Base-by-base conservation (phyloP, 1,284 basidiomycete genomes). In the Sphagnurus paluster region DNA sequence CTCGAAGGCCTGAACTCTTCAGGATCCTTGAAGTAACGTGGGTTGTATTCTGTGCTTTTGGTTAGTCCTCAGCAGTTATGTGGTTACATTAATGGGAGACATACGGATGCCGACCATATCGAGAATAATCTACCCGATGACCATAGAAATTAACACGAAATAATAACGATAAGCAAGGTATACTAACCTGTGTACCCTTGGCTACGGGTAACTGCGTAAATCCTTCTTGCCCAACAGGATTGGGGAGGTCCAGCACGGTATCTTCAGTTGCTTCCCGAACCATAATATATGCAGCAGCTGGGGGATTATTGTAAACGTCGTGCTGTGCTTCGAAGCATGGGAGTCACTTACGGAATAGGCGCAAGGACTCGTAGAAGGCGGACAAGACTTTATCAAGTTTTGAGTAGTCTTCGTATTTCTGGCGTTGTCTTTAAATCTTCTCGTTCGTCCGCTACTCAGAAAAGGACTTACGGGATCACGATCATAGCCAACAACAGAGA, bases 61-160 rank as follows among this genome's bases (percentile, higher is more conserved):
- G 19, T 23, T 4, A 37, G 11, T 24, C 2, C 10, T 21, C 10
- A 16, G 25, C n/a, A n/a, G 11, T 26, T 21, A 25, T 23, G 10
- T 5, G 9, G 23, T 37, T 11, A 38, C 3, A 20, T 28, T 9
- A 40, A 17, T 24, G 37, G 33, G 9, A 32, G 5, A 73, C 77
- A 63, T 49, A 79, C 78, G 72, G 46, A 75, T 55, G 44, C 77
- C 76, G 48, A 79, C 50, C 64, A 80, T 69, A 49, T 82, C 77
- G 5, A 79, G 64, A 5, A 74, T 47, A 13, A 78, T 54, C 65
- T 68, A 48, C 2, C 42, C 35, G 14, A 24, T 33, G 20, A 14
- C 13, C 25, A 20, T 21, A n/a, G 6, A 11, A 26, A 23, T 36
- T 5, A 37, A n/a, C 3, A 26, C 7, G 17, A 28, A 24, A 8